Conservation (phyloP, 176 grass and related monocot genomes). For the Elymus sibiricus region DNA sequence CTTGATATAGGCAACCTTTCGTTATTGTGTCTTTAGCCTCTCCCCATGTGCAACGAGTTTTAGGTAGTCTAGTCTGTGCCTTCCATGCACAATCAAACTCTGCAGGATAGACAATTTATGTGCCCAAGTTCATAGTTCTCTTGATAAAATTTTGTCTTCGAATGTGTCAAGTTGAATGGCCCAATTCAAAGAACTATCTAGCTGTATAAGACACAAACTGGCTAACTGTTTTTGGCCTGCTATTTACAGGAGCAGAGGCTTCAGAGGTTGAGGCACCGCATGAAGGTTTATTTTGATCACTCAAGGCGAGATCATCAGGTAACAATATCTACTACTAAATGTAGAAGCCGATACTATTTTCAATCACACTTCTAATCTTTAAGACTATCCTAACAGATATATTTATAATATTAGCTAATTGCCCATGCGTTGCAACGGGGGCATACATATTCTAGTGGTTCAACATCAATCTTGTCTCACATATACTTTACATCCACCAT, state of each 20-base stretch:
- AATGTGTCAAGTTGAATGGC: neutral
- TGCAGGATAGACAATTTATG: neutral
- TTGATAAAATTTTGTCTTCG: neutral
- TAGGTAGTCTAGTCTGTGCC: neutral
- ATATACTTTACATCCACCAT: too few species aligned
- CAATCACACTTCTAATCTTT: neutral
- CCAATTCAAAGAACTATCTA: neutral
- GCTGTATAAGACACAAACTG: constrained; percentile 3
- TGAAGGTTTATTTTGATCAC: constrained; percentile 88
- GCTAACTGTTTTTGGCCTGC: constrained; percentile 7
- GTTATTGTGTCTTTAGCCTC: neutral
- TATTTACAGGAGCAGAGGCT: constrained; percentile 83
- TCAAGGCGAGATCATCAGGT: constrained; percentile 94
- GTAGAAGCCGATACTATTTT: neutral
- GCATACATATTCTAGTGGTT: too few species aligned
- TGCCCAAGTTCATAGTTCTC: neutral
- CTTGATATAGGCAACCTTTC: too few species aligned
- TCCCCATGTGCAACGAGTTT: neutral
- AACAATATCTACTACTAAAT: neutral
- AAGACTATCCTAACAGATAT: neutral
- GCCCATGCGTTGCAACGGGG: too few species aligned
- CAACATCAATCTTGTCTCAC: too few species aligned
- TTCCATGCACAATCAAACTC: constrained; percentile 1
- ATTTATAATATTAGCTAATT: too few species aligned
- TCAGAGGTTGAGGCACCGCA: constrained; percentile 83